Base-by-base conservation (phyloP, 2,329 filamentous ascomycete species). In the Fusarium burgessii region DNA sequence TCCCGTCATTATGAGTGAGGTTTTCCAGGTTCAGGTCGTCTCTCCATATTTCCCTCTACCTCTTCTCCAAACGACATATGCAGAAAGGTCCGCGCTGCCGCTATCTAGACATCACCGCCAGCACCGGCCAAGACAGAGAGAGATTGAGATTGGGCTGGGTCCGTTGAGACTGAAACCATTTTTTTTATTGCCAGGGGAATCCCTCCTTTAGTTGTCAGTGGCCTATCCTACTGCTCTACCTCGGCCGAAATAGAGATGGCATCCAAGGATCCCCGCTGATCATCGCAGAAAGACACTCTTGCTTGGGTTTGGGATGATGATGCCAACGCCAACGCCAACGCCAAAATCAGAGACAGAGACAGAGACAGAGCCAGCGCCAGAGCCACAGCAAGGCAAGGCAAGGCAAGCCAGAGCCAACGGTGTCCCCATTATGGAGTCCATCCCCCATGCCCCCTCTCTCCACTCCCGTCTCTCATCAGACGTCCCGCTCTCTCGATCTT, bases 241-340 rank as follows among this genome's bases (percentile, higher is more conserved):
- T 75, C 73, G 73, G 71, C 72, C 73, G 73, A 75, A 73, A 64
- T 64, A 20, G 73, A 75, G 70, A 63, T 64, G 40, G 58, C 29
- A 49, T 54, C 38, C 58, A 64, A 63, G 61, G 61, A 46, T 56
- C 40, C 73, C 73, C 73, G 71, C 71, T 71, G 73, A 75, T 75
- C 73, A 69, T 75, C 71, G 67, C 64, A 62, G 58, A 61, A 50
- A 51, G 50, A 62, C 49, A 67, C 65, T 67, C 68, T 71, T 73
- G 58, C 56, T 61, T 61, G 58, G 57, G 43, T 36, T 65, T 57
- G 71, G 73, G 68, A 70, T 57, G 62, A 71, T 75, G 73, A 74
- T 75, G 71, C 62, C 65, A 58, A 47, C 42, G 33, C 32, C 65
- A 58, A 47, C 42, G 33, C 32, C 54, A 35, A 32, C 20, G 25